Evolutionary conservation across 2,329 filamentous ascomycete genomes (phyloP).

Genomic region (Talaromyces sp.): DNA sequence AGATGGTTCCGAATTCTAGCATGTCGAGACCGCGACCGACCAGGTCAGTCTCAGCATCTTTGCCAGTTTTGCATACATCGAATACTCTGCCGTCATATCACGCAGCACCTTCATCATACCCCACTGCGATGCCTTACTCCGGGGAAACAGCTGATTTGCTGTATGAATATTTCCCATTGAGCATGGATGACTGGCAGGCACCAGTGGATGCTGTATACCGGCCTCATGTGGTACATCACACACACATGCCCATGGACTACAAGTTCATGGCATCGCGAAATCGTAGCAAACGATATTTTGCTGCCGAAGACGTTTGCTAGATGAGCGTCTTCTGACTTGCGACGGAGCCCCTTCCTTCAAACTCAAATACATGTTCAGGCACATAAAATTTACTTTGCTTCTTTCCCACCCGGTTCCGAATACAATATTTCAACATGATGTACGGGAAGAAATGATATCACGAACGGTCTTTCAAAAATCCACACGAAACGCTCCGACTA

Average conservation of each 20-base stretch:
- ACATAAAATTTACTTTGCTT: constrained; percentile 5
- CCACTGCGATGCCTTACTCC: constrained; percentile 49
- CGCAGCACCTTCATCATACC: constrained; percentile 46
- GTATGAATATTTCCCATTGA: constrained; percentile 93
- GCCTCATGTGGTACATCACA: constrained; percentile 92
- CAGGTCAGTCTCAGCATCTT: constrained; percentile 25
- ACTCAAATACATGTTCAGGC: constrained; percentile 10
- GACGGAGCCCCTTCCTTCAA: neutral
- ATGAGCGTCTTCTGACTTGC: neutral
- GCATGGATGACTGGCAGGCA: constrained; percentile 85
- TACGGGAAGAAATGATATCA: constrained; percentile 14
- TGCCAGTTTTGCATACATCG: constrained; percentile 29
- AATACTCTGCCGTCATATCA: constrained; percentile 26
- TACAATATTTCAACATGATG: neutral
- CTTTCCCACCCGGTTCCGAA: neutral
- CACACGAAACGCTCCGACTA: neutral
- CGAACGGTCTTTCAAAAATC: neutral
- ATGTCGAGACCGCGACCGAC: constrained; percentile 30
- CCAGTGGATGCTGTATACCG: constrained; percentile 87
- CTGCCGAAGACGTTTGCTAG: constrained; percentile 53
- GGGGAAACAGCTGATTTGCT: constrained; percentile 74
- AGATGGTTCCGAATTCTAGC: constrained; percentile 30
- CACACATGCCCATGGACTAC: constrained; percentile 63
- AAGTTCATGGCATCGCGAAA: constrained; percentile 65
- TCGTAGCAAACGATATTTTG: constrained; percentile 70